phyloP scores from a whole-genome alignment of 1,284 basidiomycete genomes.

The Ganoderma resinaceum region DNA sequence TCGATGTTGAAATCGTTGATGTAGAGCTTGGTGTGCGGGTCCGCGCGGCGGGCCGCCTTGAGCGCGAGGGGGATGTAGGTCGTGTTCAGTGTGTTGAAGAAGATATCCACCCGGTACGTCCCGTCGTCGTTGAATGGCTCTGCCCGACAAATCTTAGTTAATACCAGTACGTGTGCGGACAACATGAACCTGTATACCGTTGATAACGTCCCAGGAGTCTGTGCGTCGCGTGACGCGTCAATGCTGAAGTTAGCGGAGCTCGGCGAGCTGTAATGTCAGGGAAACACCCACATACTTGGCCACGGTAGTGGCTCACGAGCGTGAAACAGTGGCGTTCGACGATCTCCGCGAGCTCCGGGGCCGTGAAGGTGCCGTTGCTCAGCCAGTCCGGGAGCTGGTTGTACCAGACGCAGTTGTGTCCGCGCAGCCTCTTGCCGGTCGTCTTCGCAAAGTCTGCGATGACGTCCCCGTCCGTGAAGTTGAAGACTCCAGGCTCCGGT shows the following conservation, averaged over 20 bases:
- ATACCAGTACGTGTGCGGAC: not conserved
- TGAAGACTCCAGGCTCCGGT: conserved; percentile 54
- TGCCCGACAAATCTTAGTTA: conserved; percentile 12
- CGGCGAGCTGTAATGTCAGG: too few species aligned
- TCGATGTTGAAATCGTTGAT: conserved; percentile 64
- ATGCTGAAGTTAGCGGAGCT: not conserved
- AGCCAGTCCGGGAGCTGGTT: conserved; percentile 62
- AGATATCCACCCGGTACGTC: conserved; percentile 53
- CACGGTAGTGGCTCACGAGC: conserved; percentile 56
- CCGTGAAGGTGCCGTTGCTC: conserved; percentile 48
- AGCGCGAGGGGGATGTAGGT: conserved; percentile 54
- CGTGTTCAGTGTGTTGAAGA: conserved; percentile 52
- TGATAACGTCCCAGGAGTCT: conserved; percentile 49
- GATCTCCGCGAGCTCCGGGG: conserved; percentile 51
- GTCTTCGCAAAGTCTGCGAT: conserved; percentile 53
- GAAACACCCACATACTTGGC: conserved; percentile 49
- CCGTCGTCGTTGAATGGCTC: conserved; percentile 68
- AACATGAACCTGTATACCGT: conserved; percentile 38
- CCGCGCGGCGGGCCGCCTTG: conserved; percentile 51
- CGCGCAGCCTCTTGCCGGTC: conserved; percentile 47
- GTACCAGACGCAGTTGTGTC: conserved; percentile 64
- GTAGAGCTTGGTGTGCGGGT: conserved; percentile 47
- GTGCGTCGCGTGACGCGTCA: not conserved
- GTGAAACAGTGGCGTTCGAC: conserved; percentile 54
- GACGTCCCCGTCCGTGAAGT: conserved; percentile 51